phyloP scores from a whole-genome alignment of 2,329 filamentous ascomycete genomes.

The Capronia americana region DNA sequence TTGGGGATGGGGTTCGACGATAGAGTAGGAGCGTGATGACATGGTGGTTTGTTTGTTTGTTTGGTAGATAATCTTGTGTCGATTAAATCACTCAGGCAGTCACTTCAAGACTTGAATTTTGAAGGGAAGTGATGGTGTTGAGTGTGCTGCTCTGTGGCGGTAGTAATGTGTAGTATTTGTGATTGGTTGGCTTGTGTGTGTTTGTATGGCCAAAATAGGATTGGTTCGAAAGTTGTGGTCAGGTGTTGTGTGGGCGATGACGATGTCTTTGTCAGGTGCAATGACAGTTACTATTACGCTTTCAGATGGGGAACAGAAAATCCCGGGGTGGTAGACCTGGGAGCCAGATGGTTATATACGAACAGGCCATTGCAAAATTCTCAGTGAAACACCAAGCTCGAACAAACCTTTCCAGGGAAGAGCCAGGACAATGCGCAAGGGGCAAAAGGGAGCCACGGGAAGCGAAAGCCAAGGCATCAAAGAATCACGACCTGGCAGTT shows the following conservation, averaged over 20 bases:
- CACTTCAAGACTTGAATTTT: neutral
- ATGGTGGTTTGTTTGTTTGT: conserved; percentile 27
- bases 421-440: neutral
- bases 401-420: neutral
- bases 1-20: conserved; percentile 68
- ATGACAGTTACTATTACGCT: neutral
- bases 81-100: neutral
- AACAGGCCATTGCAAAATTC: conserved; percentile 12
- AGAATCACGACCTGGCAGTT: neutral
- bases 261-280: neutral
- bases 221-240: neutral
- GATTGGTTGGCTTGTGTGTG: conserved; percentile 3
- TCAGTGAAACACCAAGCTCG: conserved; percentile 3
- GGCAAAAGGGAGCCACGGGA: conserved; percentile 4
- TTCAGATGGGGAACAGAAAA: conserved; percentile 1
- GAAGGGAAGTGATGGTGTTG: neutral
- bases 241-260: neutral
- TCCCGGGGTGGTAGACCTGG: neutral
- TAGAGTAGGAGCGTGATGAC: conserved; percentile 53
- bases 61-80: neutral
- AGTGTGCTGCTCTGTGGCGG: neutral
- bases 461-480: conserved; percentile 13
- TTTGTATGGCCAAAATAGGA: conserved; percentile 6
- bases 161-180: conserved; percentile 10
- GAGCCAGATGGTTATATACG: conserved; percentile 18